Conservation (phyloP, 345 rosid species). For the Eucalyptus cloeziana region DNA sequence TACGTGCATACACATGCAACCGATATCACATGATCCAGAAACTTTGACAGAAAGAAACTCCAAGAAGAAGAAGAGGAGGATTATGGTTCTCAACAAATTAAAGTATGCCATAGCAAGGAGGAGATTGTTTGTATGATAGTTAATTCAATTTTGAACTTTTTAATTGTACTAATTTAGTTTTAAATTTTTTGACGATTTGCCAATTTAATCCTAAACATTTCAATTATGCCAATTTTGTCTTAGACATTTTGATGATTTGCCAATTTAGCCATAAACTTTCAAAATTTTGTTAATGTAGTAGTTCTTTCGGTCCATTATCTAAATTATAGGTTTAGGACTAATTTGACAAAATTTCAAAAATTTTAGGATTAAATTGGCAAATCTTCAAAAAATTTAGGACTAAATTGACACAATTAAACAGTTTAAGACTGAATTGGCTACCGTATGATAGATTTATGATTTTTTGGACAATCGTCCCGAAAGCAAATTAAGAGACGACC, state of each 20-base stretch:
- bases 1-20: neutral
- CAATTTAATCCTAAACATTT: too few species aligned
- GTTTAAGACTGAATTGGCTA: fast-evolving
- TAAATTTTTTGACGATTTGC: fast-evolving
- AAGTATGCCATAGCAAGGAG: neutral
- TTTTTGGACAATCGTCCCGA: too few species aligned
- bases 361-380: neutral
- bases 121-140: fast-evolving
- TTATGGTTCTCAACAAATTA: neutral
- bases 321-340: too few species aligned
- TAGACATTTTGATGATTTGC: too few species aligned
- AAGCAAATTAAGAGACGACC: neutral
- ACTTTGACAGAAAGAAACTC: neutral
- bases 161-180: neutral
- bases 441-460: too few species aligned
- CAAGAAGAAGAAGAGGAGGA: neutral
- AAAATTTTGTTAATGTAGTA: too few species aligned
- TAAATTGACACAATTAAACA: too few species aligned
- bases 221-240: too few species aligned
- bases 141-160: fast-evolving
- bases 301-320: too few species aligned
- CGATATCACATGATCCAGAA: neutral
- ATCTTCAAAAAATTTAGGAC: too few species aligned
- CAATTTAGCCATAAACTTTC: too few species aligned
- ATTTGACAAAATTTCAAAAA: too few species aligned